A percentile compares a stretch with the other conserved stretches of the same genome.
These are phyloP conservation scores for Phaffia rhodozyma DNA, from an alignment of 1,284 basidiomycete genomes.

Conservation along the genomic window DNA sequence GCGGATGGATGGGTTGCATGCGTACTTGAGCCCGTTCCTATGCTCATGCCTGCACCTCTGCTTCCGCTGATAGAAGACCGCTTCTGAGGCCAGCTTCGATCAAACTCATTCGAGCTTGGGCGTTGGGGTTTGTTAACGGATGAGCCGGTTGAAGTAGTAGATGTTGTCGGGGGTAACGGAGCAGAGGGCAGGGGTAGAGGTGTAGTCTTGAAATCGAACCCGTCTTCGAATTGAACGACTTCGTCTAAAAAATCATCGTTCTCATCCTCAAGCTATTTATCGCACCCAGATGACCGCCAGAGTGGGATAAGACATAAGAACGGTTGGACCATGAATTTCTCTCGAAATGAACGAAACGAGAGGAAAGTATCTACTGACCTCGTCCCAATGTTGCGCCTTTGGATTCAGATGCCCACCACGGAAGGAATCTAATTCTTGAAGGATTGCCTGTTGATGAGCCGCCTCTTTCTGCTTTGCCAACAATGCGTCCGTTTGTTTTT, in stretches of 20 bases:
- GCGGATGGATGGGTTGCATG: conserved; percentile 39
- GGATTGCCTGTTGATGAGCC: conserved; percentile 46
- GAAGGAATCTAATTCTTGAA: conserved; percentile 60
- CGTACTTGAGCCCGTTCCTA: conserved; percentile 27
- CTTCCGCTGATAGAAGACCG: neutral
- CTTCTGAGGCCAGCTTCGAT: conserved; percentile 73
- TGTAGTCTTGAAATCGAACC: conserved; percentile 58
- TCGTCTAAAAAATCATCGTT: conserved; percentile 78
- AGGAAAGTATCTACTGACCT: conserved; percentile 46
- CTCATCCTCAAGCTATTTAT: conserved; percentile 64
- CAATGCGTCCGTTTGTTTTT: conserved; percentile 29
- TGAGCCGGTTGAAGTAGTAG: conserved; percentile 23
- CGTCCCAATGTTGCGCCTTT: conserved; percentile 90
- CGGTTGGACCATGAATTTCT: conserved; percentile 2
- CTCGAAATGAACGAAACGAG: neutral
- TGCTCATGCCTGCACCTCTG: neutral
- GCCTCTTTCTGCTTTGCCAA: conserved; percentile 30
- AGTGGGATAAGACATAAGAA: neutral
- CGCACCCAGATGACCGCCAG: conserved; percentile 15
- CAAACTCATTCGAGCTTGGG: conserved; percentile 69
- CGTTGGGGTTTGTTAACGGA: conserved; percentile 61
- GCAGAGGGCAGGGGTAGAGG: conserved; percentile 5
- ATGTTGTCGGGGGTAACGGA: conserved; percentile 18
- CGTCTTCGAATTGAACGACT: conserved; percentile 86
- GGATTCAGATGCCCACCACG: conserved; percentile 80